Evolutionary conservation across 2,329 filamentous ascomycete species (phyloP).

Genomic region (Myriosclerotinia scirpicola): DNA sequence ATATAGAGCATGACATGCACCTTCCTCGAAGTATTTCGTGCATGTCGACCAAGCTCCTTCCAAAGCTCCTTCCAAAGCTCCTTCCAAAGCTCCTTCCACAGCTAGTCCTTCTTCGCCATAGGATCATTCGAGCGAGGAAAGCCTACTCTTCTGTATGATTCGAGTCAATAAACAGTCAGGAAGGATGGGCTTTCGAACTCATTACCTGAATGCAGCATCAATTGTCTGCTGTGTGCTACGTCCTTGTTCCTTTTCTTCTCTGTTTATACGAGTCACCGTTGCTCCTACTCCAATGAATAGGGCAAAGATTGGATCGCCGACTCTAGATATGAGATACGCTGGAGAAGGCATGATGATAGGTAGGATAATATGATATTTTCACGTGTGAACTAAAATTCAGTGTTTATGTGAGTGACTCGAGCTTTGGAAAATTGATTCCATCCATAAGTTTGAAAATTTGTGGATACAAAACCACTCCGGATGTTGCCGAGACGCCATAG

Average conservation of each 20-base stretch:
- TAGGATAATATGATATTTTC: background rate
- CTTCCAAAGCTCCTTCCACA: constrained; percentile 20
- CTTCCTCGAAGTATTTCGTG: constrained; percentile 15
- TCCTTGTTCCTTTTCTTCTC: constrained; percentile 50
- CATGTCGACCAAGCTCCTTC: constrained; percentile 12
- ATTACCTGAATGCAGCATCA: constrained; percentile 39
- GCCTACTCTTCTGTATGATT: constrained; percentile 26
- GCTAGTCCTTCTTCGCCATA: constrained; percentile 19
- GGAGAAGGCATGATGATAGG: constrained; percentile 37
- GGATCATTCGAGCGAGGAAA: constrained; percentile 24
- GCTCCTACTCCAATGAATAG: constrained; percentile 52
- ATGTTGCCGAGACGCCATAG: constrained; percentile 19
- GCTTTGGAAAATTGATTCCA: constrained; percentile 8
- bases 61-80: constrained; percentile 17
- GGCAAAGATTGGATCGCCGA: constrained; percentile 56
- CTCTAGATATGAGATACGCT: constrained; percentile 43
- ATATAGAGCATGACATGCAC: constrained; percentile 11
- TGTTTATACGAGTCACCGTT: constrained; percentile 53
- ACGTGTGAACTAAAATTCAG: background rate
- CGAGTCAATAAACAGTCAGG: background rate
- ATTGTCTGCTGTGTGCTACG: constrained; percentile 37
- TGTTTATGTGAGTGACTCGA: background rate
- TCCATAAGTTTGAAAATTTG: constrained; percentile 6
- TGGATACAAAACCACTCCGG: constrained; percentile 10
- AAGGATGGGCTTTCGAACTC: background rate